Evolutionary conservation across 192 early-diverging fungal species (phyloP), one percentile per base, ranked within the genome.

Genomic region (Obelidium mucronatum): DNA sequence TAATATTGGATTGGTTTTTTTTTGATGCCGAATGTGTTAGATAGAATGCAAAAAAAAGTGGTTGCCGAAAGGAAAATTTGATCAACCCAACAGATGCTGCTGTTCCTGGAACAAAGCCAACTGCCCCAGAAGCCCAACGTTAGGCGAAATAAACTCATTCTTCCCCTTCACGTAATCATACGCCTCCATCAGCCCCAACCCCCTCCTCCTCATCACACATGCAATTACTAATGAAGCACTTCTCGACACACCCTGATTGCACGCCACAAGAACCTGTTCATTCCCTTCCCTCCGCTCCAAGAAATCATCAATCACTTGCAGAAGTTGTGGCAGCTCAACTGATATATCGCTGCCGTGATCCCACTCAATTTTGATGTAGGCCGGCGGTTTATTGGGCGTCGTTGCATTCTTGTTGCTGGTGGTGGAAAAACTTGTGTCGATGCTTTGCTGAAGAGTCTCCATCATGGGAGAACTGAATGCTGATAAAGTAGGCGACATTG

Each of bases 191-290:
- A 93, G 81, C 1, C 82, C 76, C 77, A 93, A 71, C 0, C 75
- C 72, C 74, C 87, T 78, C 0, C 87, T 83, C 28, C 90, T 85
- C 94, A 97, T 97, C 62, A 95, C 91, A 81, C 94, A 96, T 2
- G 93, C 94, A 63, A 97, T 93, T 15, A 96, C 88, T 52, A 97
- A 78, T 0, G 90, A 88, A 6, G 95, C 95, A 28, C 94, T 96
- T 60, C 96, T 84, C 26, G 96, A 94, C 28, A 97, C 90, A 34
- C 96, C 96, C 73, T 93, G 85, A 76, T 95, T 92, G 85, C 96
- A 97, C 72, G 94, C 91, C 8, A 97, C 91, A 19, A 97, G 83
- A 11, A 97, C 86, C 1, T 48, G 61, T 34, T 26, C n/a, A 5
- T 36, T 52, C 17, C 33, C 40, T 19, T 42, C 22, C 17, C 19